Percentiles rank a stretch among this genome's conserved stretches.
These are phyloP conservation scores for Suhomyces prunicola DNA, from an alignment of 805 yeast species.

Conservation along the genomic window DNA sequence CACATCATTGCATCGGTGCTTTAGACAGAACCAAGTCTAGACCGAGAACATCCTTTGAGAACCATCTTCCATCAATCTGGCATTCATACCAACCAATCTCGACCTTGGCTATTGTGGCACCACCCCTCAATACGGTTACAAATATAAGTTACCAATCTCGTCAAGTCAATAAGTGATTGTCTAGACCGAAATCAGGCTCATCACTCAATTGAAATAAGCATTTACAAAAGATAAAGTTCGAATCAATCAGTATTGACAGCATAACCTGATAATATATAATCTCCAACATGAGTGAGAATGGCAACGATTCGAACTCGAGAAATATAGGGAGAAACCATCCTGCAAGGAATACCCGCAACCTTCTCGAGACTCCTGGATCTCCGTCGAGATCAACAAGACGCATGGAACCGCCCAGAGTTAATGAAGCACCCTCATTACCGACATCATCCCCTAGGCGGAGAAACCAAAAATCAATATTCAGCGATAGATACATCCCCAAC, in stretches of 20 bases:
- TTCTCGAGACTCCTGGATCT: conserved; percentile 39
- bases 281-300: conserved; percentile 2
- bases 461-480: conserved; percentile 48
- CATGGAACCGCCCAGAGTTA: conserved; percentile 36
- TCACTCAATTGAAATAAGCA: not conserved
- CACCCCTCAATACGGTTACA: not conserved
- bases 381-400: conserved; percentile 41
- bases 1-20: not conserved
- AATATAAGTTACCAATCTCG: not conserved
- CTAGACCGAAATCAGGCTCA: not conserved
- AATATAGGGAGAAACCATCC: not conserved
- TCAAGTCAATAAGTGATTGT: not conserved
- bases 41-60: not conserved
- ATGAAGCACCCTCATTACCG: conserved; percentile 23
- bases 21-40: not conserved
- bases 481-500: conserved; percentile 86
- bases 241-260: not conserved
- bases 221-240: not conserved
- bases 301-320: not conserved
- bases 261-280: not conserved
- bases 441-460: conserved; percentile 51
- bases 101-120: not conserved
- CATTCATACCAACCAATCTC: not conserved
- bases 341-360: conserved; percentile 3
- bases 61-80: not conserved